phyloP scores from a whole-genome alignment of 1,284 basidiomycete species.

The Wolfiporia cocos region DNA sequence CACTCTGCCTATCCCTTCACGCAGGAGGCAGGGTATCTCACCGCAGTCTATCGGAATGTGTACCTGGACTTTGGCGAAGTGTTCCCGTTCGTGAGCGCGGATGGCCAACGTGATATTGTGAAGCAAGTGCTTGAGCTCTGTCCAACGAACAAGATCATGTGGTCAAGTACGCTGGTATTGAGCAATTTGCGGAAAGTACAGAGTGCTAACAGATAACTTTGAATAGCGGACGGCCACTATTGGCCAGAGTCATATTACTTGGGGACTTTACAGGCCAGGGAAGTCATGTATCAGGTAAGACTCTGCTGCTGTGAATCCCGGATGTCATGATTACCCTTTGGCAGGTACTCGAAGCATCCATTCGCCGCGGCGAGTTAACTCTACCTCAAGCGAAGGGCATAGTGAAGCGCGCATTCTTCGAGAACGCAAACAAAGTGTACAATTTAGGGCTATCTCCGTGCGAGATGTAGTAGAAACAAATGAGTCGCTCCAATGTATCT shows the following conservation, averaged over 20 bases:
- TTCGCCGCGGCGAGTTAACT: conserved; percentile 38
- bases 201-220: not conserved
- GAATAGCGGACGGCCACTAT: conserved; percentile 66
- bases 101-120: conserved; percentile 54
- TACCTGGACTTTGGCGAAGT: conserved; percentile 77
- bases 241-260: conserved; percentile 75
- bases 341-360: conserved; percentile 46
- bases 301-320: not conserved
- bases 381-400: conserved; percentile 43
- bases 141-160: conserved; percentile 72
- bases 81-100: conserved; percentile 60
- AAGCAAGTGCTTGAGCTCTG: conserved; percentile 61
- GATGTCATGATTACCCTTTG: not conserved
- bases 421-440: conserved; percentile 55
- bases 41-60: conserved; percentile 64
- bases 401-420: conserved; percentile 47
- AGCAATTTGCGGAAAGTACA: not conserved
- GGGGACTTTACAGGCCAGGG: conserved; percentile 54
- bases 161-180: conserved; percentile 56
- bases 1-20: conserved; percentile 73
- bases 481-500: not conserved
- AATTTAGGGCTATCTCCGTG: conserved; percentile 37
- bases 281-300: conserved; percentile 51
- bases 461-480: conserved; percentile 2
- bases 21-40: conserved; percentile 68